phyloP scores from a whole-genome alignment of 208 protist species.

The Trypanosoma scelopori region DNA sequence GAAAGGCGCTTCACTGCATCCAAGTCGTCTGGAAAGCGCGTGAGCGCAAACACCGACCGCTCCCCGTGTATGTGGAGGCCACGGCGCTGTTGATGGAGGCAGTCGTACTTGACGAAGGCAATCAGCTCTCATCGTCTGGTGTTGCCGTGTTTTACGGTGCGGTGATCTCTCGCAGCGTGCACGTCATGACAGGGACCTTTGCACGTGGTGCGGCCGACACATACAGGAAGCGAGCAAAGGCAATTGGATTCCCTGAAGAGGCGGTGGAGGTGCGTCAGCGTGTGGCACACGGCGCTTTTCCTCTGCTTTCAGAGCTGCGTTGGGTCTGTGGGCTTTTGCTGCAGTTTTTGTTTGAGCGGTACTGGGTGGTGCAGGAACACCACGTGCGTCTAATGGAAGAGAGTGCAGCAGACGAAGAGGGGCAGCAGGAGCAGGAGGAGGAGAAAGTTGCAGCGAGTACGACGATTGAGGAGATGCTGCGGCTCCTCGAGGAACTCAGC shows the following conservation, averaged over 20 bases:
- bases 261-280: constrained; percentile 86
- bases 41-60: constrained; percentile 41
- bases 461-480: constrained; percentile 60
- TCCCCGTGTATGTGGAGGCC: constrained; percentile 73
- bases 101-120: constrained; percentile 56
- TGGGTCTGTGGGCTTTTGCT: constrained; percentile 73
- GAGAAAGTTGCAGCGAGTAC: constrained; percentile 3
- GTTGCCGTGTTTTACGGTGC: constrained; percentile 56
- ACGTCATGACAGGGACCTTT: constrained; percentile 86
- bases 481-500: constrained; percentile 48
- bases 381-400: constrained; percentile 57
- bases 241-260: constrained; percentile 82
- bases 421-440: not conserved
- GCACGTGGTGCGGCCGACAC: constrained; percentile 56
- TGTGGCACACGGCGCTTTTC: constrained; percentile 73
- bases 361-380: constrained; percentile 74
- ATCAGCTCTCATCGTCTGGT: constrained; percentile 13
- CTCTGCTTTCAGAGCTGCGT: constrained; percentile 71
- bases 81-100: constrained; percentile 64
- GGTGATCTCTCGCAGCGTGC: constrained; percentile 74
- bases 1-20: constrained; percentile 39
- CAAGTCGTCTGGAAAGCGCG: constrained; percentile 58
- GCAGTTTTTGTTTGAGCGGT: constrained; percentile 75
- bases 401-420: constrained; percentile 17
- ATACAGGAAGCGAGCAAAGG: constrained; percentile 71